Evolutionary conservation across 768 basidiomycete genomes (phyloP).

Genomic region (Serendipita indica): DNA sequence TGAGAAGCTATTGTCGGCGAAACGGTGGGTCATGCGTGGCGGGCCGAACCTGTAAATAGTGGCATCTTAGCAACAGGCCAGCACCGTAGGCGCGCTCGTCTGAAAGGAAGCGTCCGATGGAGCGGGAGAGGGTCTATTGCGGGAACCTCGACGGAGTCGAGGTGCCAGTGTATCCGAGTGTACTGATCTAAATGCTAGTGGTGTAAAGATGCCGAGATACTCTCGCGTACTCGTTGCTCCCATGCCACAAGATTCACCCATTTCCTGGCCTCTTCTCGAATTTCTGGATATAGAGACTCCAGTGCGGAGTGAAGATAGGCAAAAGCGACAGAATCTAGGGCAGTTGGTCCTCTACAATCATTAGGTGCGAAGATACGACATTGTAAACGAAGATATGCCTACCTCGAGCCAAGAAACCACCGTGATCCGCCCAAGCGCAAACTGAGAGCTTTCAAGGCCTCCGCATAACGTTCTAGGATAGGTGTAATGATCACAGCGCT

Average conservation of each 20-base stretch:
- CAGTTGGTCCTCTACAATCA: conserved; percentile 55
- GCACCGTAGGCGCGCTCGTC: too few species aligned
- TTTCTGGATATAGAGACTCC: conserved; percentile 13
- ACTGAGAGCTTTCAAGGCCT: conserved; percentile 58
- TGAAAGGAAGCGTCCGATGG: too few species aligned
- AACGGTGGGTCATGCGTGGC: too few species aligned
- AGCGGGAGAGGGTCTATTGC: too few species aligned
- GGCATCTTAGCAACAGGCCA: too few species aligned
- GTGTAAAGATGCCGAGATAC: background rate
- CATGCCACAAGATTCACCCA: conserved; percentile 67
- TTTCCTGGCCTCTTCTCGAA: conserved; percentile 49
- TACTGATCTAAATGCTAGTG: too few species aligned
- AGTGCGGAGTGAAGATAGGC: conserved; percentile 49
- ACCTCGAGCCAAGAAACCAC: conserved; percentile 74
- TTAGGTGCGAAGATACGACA: too few species aligned
- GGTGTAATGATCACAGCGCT: conserved; percentile 36
- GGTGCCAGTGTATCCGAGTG: too few species aligned
- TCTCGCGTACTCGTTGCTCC: conserved; percentile 51
- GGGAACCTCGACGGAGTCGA: too few species aligned
- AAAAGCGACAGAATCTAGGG: conserved; percentile 68
- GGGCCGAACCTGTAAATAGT: too few species aligned
- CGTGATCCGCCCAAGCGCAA: conserved; percentile 60
- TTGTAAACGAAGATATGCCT: too few species aligned
- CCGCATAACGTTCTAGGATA: conserved; percentile 41
- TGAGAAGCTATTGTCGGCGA: too few species aligned